These are phyloP conservation scores for Zoysia japonica DNA, from an alignment of 176 grass and related monocot species.

Conservation along the genomic window DNA sequence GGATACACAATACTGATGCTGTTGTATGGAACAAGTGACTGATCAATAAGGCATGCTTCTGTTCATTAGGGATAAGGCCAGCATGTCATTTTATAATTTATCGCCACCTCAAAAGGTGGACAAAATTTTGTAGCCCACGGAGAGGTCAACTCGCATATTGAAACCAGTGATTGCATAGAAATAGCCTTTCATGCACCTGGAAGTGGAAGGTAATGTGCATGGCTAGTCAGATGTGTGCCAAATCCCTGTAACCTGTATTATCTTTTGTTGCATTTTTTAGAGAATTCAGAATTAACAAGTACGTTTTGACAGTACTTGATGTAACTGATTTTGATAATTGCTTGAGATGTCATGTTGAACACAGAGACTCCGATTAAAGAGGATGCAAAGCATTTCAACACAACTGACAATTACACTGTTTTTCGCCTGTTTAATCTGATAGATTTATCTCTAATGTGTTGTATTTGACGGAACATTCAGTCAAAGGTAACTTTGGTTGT, in stretches of 20 bases:
- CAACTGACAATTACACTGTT: too few species aligned
- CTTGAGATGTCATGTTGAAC: too few species aligned
- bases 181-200: not conserved
- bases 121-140: slow-evolving; percentile 24
- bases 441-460: too few species aligned
- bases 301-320: not conserved
- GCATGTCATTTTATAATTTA: not conserved
- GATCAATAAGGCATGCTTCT: not conserved
- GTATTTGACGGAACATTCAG: too few species aligned
- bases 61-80: not conserved
- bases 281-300: not conserved
- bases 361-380: too few species aligned
- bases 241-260: not conserved
- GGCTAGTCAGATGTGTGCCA: not conserved
- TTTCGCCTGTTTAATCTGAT: too few species aligned
- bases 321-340: too few species aligned
- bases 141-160: not conserved
- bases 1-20: slow-evolving; percentile 41
- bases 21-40: slow-evolving; percentile 36
- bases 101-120: not conserved
- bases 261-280: slow-evolving; percentile 14
- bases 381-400: too few species aligned
- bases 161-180: not conserved
- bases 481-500: too few species aligned
- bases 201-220: not conserved